phyloP scores from a whole-genome alignment of 164 flowering plant species.

The Liquidambar formosana region DNA sequence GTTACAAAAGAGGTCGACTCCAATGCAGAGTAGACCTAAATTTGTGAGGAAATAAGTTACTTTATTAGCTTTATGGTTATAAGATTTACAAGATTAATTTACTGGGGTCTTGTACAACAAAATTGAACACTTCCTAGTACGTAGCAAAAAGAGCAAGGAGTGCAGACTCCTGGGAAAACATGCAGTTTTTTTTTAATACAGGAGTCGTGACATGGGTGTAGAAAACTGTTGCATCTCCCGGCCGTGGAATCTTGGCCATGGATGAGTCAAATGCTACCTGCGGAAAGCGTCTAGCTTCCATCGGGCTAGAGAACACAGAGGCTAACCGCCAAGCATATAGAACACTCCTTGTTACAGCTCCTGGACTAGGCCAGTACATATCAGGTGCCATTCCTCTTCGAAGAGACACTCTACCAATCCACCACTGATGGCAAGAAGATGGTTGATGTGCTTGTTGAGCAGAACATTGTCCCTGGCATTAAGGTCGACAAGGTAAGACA shows the following conservation, averaged over 20 bases:
- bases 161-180: too few species aligned
- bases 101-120: too few species aligned
- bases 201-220: too few species aligned
- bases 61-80: too few species aligned
- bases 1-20: too few species aligned
- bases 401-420: conserved; percentile 48
- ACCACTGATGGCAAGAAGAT: conserved; percentile 40
- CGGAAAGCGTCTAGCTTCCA: conserved; percentile 35
- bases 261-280: conserved; percentile 42
- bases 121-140: too few species aligned
- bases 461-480: conserved; percentile 40
- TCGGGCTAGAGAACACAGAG: conserved; percentile 35
- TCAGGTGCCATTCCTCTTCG: conserved; percentile 49
- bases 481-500: conserved; percentile 43
- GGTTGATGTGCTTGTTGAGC: conserved; percentile 38
- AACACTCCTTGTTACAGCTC: conserved; percentile 28
- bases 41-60: too few species aligned
- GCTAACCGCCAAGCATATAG: conserved; percentile 38
- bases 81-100: too few species aligned
- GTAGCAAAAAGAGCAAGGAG: too few species aligned
- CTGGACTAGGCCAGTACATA: conserved; percentile 34
- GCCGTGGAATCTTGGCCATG: conserved; percentile 38
- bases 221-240: conserved; percentile 36
- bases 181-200: too few species aligned
- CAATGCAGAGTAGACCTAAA: too few species aligned